Conservation (phyloP, 176 grass and related monocot genomes). For the barley (Hordeum vulgare) region MorexV3_pseudomolecules_assembly NC_058519.1:555657077-555657576, state of each 20-base stretch:
- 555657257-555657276: conserved; percentile 33
- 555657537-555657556: conserved; percentile 87
- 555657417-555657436: background rate
- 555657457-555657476: background rate
- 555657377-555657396: background rate
- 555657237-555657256: conserved; percentile 90
- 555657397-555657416: background rate
- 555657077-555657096: background rate
- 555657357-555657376: background rate
- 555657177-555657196: conserved; percentile 75
- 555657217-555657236: conserved; percentile 77
- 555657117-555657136: conserved; percentile 17
- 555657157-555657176: conserved; percentile 59
- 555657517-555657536: conserved; percentile 84
- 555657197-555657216: conserved; percentile 62
- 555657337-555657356: background rate
- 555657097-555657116: background rate
- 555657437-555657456: background rate
- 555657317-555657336: background rate
- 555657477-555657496: background rate
- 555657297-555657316: background rate
- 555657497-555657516: conserved; percentile 37
- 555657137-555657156: conserved; percentile 54
- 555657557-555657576: conserved; percentile 66
- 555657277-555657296: background rate